Evolutionary conservation across 306 rosid species (phyloP).

Genomic region (Malus fusca): DNA sequence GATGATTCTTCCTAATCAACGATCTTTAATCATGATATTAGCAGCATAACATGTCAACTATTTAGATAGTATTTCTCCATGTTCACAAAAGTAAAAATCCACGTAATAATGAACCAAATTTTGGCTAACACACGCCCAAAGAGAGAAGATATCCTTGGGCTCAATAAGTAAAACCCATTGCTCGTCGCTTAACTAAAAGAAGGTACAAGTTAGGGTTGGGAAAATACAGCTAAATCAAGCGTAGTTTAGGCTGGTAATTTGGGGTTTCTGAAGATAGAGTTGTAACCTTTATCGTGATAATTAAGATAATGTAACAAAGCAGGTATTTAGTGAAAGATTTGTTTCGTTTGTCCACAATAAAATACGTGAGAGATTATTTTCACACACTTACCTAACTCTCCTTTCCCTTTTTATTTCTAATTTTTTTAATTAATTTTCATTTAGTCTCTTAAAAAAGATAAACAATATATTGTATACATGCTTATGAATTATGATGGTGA

Average conservation of each 20-base stretch:
- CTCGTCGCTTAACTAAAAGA: slow-evolving; percentile 39
- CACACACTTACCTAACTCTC: background rate
- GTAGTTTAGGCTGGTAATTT: slow-evolving; percentile 54
- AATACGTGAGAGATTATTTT: slow-evolving; percentile 54
- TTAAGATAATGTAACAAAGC: slow-evolving; percentile 29
- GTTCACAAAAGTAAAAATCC: background rate
- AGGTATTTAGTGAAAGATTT: slow-evolving; percentile 51
- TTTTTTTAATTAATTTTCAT: background rate
- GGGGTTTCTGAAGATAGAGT: slow-evolving; percentile 44
- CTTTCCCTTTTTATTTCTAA: background rate
- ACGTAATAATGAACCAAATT: background rate
- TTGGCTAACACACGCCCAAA: slow-evolving; percentile 1
- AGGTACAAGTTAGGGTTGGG: slow-evolving; percentile 22
- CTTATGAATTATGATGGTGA: background rate
- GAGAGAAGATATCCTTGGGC: slow-evolving; percentile 2
- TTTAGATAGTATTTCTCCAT: background rate
- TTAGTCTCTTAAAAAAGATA: background rate
- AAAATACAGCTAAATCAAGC: slow-evolving; percentile 28
- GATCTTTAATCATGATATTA: background rate
- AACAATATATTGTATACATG: background rate
- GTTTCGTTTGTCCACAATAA: slow-evolving; percentile 71
- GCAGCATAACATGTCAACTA: background rate
- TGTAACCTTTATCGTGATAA: slow-evolving; percentile 56
- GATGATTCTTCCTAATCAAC: background rate
- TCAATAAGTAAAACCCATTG: slow-evolving; percentile 34